Percentiles rank a stretch among this genome's conserved stretches.
phyloP scores from a whole-genome alignment of 208 protist species.

The Crithidia thermophila region DNA sequence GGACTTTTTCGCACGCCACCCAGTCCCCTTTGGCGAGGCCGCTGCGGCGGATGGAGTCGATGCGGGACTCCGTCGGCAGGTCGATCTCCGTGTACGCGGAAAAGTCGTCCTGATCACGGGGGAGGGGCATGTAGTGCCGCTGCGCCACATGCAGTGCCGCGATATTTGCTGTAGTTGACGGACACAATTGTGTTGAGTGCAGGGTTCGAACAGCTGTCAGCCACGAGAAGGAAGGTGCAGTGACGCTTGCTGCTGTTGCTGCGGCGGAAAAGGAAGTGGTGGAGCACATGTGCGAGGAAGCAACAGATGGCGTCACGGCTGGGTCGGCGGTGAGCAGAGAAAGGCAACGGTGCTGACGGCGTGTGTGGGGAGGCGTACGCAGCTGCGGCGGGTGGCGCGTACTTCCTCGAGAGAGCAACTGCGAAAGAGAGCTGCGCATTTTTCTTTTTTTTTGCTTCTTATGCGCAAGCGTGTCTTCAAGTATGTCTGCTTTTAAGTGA shows the following conservation, averaged over 20 bases:
- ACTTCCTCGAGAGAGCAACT: no score
- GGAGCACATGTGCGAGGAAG: background rate
- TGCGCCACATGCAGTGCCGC: background rate
- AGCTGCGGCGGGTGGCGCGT: no score
- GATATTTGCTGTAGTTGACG: no score
- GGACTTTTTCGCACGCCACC: slow-evolving; percentile 89
- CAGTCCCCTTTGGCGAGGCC: slow-evolving; percentile 75
- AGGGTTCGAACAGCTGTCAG: no score
- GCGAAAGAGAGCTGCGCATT: no score
- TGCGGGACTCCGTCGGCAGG: slow-evolving; percentile 78
- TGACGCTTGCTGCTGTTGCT: background rate
- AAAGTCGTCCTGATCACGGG: slow-evolving; percentile 78
- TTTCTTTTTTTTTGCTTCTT: no score
- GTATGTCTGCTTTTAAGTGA: no score
- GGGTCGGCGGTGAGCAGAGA: background rate
- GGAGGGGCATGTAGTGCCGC: slow-evolving; percentile 66
- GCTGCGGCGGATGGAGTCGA: slow-evolving; percentile 72
- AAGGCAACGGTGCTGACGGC: no score
- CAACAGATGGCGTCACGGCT: background rate
- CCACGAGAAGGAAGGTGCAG: background rate
- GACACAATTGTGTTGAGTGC: no score
- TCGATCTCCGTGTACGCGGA: slow-evolving; percentile 86
- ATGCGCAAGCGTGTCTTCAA: no score
- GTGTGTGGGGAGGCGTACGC: no score
- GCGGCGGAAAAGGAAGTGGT: background rate